These are phyloP conservation scores for Xylaria castorea DNA, from an alignment of 495 filamentous ascomycete species.

Conservation along the genomic window DNA sequence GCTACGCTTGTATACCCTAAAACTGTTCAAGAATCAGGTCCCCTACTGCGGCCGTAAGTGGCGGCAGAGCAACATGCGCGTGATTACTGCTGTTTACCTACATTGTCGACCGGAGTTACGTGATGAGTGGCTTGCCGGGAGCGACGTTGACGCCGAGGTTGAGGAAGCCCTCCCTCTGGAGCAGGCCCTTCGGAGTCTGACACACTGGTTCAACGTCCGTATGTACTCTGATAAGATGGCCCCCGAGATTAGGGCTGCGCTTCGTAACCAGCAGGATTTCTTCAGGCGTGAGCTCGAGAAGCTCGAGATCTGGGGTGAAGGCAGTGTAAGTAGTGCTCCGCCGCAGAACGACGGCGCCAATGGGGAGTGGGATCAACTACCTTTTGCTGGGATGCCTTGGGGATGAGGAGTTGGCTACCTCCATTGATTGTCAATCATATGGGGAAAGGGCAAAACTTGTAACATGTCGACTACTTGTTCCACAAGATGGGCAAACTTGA, in stretches of 20 bases:
- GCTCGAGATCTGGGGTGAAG: conserved; percentile 63
- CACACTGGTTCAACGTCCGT: conserved; percentile 90
- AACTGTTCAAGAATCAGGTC: conserved; percentile 97
- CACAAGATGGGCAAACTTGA: neutral
- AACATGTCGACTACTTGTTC: neutral
- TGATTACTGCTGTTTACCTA: conserved; percentile 95
- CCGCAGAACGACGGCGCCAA: conserved; percentile 42
- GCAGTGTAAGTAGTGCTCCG: conserved; percentile 13
- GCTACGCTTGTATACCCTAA: conserved; percentile 91
- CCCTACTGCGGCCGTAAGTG: conserved; percentile 98
- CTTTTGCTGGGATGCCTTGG: conserved; percentile 22
- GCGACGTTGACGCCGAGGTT: conserved; percentile 88
- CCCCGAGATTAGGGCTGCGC: conserved; percentile 63
- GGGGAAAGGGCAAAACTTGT: neutral
- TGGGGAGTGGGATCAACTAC: conserved; percentile 42
- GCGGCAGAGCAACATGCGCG: conserved; percentile 97
- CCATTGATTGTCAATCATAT: neutral
- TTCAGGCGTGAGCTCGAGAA: conserved; percentile 89
- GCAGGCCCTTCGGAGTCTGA: conserved; percentile 83
- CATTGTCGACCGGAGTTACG: conserved; percentile 90
- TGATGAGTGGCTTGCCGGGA: conserved; percentile 93
- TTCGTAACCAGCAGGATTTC: conserved; percentile 86
- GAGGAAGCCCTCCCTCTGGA: conserved; percentile 91
- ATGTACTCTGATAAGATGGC: conserved; percentile 84
- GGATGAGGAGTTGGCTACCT: neutral